Percentiles rank a stretch among this genome's conserved stretches.
phyloP scores from a whole-genome alignment of 192 early-diverging fungal species.

The Gonapodya prolifera region DNA sequence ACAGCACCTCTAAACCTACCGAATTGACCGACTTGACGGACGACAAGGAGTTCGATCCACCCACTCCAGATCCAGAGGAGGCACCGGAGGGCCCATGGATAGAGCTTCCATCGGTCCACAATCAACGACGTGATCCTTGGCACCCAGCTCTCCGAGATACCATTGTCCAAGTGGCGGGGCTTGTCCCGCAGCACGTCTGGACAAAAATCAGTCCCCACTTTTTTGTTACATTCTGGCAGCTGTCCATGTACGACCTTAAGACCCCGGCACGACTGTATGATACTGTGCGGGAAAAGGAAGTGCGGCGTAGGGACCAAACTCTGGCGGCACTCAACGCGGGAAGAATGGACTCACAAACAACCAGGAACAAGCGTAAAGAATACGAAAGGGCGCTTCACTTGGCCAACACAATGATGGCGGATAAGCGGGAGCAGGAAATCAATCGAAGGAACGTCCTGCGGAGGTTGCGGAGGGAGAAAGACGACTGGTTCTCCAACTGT shows the following conservation, averaged over 20 bases:
- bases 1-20: no score
- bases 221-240: slow-evolving; percentile 68
- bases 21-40: no score
- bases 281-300: slow-evolving; percentile 16
- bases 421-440: slow-evolving; percentile 21
- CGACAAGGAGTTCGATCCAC: no score
- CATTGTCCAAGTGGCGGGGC: slow-evolving; percentile 10
- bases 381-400: slow-evolving; percentile 8
- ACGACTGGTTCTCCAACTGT: slow-evolving; percentile 44
- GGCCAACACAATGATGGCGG: slow-evolving; percentile 19
- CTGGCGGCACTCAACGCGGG: background rate
- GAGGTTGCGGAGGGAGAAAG: slow-evolving; percentile 25
- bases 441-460: slow-evolving; percentile 21
- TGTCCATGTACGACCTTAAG: slow-evolving; percentile 59
- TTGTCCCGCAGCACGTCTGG: slow-evolving; percentile 22
- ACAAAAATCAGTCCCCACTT: slow-evolving; percentile 39
- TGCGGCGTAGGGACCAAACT: background rate
- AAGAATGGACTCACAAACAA: no score
- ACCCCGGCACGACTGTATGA: slow-evolving; percentile 51
- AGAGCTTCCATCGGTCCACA: no score
- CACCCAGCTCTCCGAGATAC: slow-evolving; percentile 18
- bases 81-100: background rate
- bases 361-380: slow-evolving; percentile 13
- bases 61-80: no score
- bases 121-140: no score